phyloP scores from a whole-genome alignment of 192 early-diverging fungal species.

The Nowakowskiella sp. region DNA sequence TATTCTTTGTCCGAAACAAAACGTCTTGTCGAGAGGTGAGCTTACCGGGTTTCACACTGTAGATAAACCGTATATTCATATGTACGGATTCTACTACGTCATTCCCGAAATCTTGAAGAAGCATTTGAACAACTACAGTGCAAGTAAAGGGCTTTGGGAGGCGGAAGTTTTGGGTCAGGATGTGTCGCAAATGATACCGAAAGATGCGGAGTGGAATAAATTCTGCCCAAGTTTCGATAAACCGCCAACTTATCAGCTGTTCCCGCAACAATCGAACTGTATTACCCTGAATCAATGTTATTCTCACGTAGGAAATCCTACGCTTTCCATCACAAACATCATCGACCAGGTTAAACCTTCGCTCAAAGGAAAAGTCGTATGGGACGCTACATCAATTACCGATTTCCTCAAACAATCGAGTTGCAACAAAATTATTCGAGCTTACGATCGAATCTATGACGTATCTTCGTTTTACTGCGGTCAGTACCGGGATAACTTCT shows the following conservation, averaged over 20 bases:
- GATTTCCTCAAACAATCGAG: not conserved
- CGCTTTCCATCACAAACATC: conserved; percentile 6
- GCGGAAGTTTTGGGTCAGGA: conserved; percentile 31
- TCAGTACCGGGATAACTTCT: too few species aligned
- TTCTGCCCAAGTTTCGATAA: conserved; percentile 26
- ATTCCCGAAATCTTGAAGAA: conserved; percentile 10
- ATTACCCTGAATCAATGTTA: conserved; percentile 13
- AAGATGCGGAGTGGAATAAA: conserved; percentile 11
- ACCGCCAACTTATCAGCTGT: conserved; percentile 18
- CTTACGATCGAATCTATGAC: conserved; percentile 38
- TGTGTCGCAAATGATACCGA: conserved; percentile 34
- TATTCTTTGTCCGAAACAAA: conserved; percentile 71
- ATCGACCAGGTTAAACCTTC: conserved; percentile 13
- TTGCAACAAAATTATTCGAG: conserved; percentile 12
- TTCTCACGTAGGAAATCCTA: conserved; percentile 9
- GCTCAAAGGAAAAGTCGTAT: conserved; percentile 34
- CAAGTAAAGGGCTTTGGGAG: too few species aligned
- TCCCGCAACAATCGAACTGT: not conserved
- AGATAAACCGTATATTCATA: conserved; percentile 23
- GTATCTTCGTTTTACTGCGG: conserved; percentile 20
- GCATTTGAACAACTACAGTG: conserved; percentile 15
- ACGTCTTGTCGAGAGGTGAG: conserved; percentile 43
- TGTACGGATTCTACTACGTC: conserved; percentile 46
- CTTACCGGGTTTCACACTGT: conserved; percentile 19
- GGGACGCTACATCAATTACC: conserved; percentile 15